phyloP scores from a whole-genome alignment of 202 grass and related monocot species.

The Eragrostis tef region DNA sequence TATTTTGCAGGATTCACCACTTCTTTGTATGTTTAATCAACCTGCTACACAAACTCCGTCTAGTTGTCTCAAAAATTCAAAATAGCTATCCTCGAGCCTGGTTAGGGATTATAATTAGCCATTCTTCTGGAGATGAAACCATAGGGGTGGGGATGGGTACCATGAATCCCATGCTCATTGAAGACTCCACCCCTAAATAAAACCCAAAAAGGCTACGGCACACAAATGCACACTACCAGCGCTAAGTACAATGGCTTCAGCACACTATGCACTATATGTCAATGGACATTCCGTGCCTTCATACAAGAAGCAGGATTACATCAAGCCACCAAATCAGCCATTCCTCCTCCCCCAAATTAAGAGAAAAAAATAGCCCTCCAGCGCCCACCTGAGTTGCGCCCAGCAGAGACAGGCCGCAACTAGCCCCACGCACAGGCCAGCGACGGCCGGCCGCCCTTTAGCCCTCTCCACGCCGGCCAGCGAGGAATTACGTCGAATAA shows the following conservation, averaged over 20 bases:
- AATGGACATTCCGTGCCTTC: background rate
- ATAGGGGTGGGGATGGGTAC: too few relatives aligned
- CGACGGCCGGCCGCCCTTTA: too few relatives aligned
- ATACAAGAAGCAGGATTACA: background rate
- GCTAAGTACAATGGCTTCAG: background rate
- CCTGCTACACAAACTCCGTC: background rate
- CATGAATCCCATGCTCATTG: too few relatives aligned
- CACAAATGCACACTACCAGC: background rate
- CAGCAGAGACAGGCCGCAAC: background rate
- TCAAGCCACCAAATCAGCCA: background rate
- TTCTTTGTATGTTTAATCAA: background rate
- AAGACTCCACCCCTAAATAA: background rate
- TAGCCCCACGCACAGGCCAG: background rate
- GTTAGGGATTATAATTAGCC: background rate
- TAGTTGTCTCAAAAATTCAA: background rate
- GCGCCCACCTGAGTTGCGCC: background rate
- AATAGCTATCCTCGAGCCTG: background rate
- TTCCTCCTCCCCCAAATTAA: background rate
- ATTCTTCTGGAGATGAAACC: too few relatives aligned
- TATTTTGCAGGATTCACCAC: too few relatives aligned
- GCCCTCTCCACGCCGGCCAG: background rate
- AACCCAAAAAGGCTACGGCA: background rate
- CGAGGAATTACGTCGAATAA: constrained; percentile 19
- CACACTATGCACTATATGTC: background rate
- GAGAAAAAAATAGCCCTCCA: background rate